phyloP scores from a whole-genome alignment of 331 rosid species.

The Prunus yedoensis region DNA sequence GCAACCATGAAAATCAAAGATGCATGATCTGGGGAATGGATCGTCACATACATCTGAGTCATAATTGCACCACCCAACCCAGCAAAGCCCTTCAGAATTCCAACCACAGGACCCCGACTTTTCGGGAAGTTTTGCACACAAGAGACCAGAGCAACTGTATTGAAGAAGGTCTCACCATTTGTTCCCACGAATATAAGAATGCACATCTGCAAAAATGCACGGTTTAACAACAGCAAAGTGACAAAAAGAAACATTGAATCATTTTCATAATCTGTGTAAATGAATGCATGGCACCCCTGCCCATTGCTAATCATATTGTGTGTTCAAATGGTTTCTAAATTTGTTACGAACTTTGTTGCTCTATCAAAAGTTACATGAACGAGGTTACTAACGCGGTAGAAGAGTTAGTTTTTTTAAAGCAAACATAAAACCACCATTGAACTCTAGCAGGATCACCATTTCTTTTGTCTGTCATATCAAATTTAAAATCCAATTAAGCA shows the following conservation, averaged over 20 bases:
- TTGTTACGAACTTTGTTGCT: background rate
- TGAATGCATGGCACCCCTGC: background rate
- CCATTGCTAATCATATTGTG: background rate
- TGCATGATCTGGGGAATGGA: slow-evolving; percentile 39
- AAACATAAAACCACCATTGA: background rate
- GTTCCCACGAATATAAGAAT: slow-evolving; percentile 63
- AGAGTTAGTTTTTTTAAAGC: background rate
- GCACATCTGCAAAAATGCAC: slow-evolving; percentile 62
- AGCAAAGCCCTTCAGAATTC: slow-evolving; percentile 85
- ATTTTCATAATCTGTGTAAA: background rate
- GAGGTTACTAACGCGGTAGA: background rate
- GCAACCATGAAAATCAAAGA: slow-evolving; percentile 40
- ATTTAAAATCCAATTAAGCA: background rate
- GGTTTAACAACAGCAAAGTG: background rate
- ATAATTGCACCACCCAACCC: slow-evolving; percentile 67
- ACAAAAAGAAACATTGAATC: background rate
- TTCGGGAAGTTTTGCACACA: slow-evolving; percentile 82
- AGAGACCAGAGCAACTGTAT: slow-evolving; percentile 76
- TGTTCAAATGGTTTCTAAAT: background rate
- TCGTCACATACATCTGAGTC: slow-evolving; percentile 36
- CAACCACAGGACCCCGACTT: slow-evolving; percentile 83
- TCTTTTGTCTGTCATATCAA: background rate
- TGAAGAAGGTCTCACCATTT: slow-evolving; percentile 83
- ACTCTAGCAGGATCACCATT: background rate
- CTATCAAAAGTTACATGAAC: background rate